Evolutionary conservation across 2,329 filamentous ascomycete species (phyloP).

Genomic region (Hymenoscyphus occultus): DNA sequence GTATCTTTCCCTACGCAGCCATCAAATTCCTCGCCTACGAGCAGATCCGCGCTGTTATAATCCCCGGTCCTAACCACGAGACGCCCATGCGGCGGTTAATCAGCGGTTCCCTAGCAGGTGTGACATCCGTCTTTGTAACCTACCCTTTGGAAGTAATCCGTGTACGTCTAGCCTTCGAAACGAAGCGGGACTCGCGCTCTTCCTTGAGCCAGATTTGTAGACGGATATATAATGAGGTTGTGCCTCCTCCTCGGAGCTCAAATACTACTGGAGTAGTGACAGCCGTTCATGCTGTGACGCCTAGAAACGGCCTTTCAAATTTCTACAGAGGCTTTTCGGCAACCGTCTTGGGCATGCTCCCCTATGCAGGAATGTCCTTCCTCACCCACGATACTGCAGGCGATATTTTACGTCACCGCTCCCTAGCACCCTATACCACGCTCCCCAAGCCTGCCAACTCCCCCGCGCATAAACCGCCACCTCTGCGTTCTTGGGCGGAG

Average conservation of each 20-base stretch:
- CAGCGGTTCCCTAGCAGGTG: constrained; percentile 73
- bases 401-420: constrained; percentile 72
- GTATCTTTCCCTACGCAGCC: constrained; percentile 95
- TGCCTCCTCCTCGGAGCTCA: constrained; percentile 39
- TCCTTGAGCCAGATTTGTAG: constrained; percentile 74
- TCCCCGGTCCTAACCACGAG: constrained; percentile 69
- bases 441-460: constrained; percentile 58
- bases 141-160: constrained; percentile 93
- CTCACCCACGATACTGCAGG: constrained; percentile 89
- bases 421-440: constrained; percentile 70
- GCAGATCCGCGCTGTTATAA: constrained; percentile 80
- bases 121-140: constrained; percentile 91
- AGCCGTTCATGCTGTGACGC: constrained; percentile 51
- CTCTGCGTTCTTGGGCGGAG: constrained; percentile 82
- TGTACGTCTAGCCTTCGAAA: constrained; percentile 93
- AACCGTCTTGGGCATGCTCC: constrained; percentile 90
- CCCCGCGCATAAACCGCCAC: constrained; percentile 60
- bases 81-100: constrained; percentile 74
- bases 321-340: constrained; percentile 95
- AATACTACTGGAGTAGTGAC: constrained; percentile 41
- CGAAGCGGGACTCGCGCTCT: constrained; percentile 67
- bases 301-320: constrained; percentile 71
- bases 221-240: constrained; percentile 81
- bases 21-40: constrained; percentile 99
- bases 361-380: constrained; percentile 94